These are phyloP conservation scores for Agrocybe pediades DNA, from an alignment of 768 basidiomycete genomes.

Conservation along the genomic window DNA sequence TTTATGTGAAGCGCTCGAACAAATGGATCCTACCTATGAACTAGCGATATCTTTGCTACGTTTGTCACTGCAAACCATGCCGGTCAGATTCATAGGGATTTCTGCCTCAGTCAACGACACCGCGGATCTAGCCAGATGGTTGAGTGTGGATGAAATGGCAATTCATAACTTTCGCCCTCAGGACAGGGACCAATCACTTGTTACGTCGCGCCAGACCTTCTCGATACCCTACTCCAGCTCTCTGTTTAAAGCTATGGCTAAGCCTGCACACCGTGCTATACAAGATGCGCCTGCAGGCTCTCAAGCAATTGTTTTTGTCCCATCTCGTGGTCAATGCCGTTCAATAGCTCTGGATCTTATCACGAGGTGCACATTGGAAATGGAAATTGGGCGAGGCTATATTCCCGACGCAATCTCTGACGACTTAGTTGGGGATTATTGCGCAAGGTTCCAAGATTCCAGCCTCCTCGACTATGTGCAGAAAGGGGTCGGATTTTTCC, in stretches of 20 bases:
- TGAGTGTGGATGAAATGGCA: constrained; percentile 63
- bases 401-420: constrained; percentile 50
- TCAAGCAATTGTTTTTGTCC: constrained; percentile 82
- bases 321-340: constrained; percentile 78
- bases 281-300: constrained; percentile 42
- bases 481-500: constrained; percentile 88
- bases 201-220: constrained; percentile 72
- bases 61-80: constrained; percentile 57
- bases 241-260: constrained; percentile 89
- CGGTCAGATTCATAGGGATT: constrained; percentile 77
- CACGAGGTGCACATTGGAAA: constrained; percentile 82
- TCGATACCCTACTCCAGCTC: constrained; percentile 85
- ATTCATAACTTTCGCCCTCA: constrained; percentile 79
- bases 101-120: constrained; percentile 82
- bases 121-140: constrained; percentile 80
- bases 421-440: constrained; percentile 60
- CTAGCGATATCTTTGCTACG: constrained; percentile 75
- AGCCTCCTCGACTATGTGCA: constrained; percentile 71
- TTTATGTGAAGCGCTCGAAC: constrained; percentile 84
- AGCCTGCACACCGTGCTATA: constrained; percentile 84
- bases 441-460: constrained; percentile 60
- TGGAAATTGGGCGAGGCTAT: constrained; percentile 69
- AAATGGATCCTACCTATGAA: constrained; percentile 81
- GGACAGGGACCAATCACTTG: constrained; percentile 81
- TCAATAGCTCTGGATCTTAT: constrained; percentile 80